Conservation (phyloP, 108 stramenopile genomes). For the Asterionellopsis glacialis region DNA sequence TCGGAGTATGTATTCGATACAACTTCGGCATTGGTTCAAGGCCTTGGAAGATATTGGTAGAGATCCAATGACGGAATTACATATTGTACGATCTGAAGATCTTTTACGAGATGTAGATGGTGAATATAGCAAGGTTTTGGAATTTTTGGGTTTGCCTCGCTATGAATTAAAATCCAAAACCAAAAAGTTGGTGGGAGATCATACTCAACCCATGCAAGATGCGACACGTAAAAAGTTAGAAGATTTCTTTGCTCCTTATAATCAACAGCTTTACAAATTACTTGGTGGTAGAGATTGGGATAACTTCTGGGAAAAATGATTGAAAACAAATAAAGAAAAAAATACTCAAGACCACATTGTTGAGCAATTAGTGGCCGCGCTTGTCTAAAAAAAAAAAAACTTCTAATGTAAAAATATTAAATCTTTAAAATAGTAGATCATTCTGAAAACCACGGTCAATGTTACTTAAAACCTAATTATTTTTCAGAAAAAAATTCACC, state of each 20-base stretch:
- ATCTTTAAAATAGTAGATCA: too few relatives aligned
- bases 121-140: not conserved
- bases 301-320: slow-evolving; percentile 4
- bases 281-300: slow-evolving; percentile 8
- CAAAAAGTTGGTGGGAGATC: not conserved
- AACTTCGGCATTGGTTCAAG: slow-evolving; percentile 30
- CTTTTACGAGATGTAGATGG: slow-evolving; percentile 4
- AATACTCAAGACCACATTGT: too few relatives aligned
- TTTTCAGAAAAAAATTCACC: too few relatives aligned
- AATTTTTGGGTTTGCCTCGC: slow-evolving; percentile 4
- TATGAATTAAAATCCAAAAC: not conserved
- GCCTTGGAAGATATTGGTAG: slow-evolving; percentile 12
- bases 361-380: too few relatives aligned
- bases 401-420: too few relatives aligned
- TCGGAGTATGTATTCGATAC: slow-evolving; percentile 16
- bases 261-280: slow-evolving; percentile 5
- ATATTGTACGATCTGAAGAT: slow-evolving; percentile 13
- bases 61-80: slow-evolving; percentile 7
- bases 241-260: slow-evolving; percentile 11
- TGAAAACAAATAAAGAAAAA: too few relatives aligned
- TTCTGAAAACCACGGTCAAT: too few relatives aligned
- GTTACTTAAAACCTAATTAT: too few relatives aligned
- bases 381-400: too few relatives aligned
- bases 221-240: slow-evolving; percentile 8
- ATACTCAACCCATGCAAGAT: not conserved